Conservation (phyloP, 2,329 filamentous ascomycete species). For the Monosporascus sp. region DNA sequence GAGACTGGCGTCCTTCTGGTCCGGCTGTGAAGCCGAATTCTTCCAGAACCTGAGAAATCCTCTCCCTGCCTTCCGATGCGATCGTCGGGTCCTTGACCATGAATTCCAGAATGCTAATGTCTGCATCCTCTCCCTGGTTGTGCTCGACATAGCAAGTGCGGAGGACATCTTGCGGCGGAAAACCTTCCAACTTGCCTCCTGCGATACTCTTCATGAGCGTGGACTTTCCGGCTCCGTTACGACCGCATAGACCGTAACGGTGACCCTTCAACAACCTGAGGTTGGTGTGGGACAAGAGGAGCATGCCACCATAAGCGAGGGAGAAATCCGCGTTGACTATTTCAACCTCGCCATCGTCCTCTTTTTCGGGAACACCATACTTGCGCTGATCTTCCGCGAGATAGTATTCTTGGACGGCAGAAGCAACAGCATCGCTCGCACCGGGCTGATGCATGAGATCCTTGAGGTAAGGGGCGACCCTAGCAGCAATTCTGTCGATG, state of each 20-base stretch:
- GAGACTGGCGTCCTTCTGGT: constrained; percentile 79
- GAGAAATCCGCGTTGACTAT: constrained; percentile 99
- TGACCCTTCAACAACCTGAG: constrained; percentile 91
- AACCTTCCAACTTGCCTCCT: constrained; percentile 92
- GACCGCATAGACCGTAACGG: constrained; percentile 92
- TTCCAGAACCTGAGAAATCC: constrained; percentile 75
- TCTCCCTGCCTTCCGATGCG: constrained; percentile 68
- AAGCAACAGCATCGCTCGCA: constrained; percentile 58
- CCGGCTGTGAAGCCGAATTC: constrained; percentile 94
- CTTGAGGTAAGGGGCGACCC: constrained; percentile 70
- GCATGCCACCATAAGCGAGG: constrained; percentile 94
- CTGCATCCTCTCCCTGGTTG: constrained; percentile 96
- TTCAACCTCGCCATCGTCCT: constrained; percentile 87
- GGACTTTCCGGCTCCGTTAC: constrained; percentile 98
- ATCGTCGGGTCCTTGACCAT: constrained; percentile 86
- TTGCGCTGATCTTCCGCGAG: constrained; percentile 81
- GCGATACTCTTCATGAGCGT: constrained; percentile 97
- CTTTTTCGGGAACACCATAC: constrained; percentile 76
- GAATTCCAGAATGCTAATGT: constrained; percentile 92
- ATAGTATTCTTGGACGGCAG: constrained; percentile 72
- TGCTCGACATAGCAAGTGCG: constrained; percentile 98
- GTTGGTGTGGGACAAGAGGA: constrained; percentile 93
- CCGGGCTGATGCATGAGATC: constrained; percentile 60
- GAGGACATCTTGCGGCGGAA: constrained; percentile 86
- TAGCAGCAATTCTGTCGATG: constrained; percentile 63